Base-by-base conservation (phyloP, 202 grass and related monocot genomes). In the Saccharum hybrid region DNA sequence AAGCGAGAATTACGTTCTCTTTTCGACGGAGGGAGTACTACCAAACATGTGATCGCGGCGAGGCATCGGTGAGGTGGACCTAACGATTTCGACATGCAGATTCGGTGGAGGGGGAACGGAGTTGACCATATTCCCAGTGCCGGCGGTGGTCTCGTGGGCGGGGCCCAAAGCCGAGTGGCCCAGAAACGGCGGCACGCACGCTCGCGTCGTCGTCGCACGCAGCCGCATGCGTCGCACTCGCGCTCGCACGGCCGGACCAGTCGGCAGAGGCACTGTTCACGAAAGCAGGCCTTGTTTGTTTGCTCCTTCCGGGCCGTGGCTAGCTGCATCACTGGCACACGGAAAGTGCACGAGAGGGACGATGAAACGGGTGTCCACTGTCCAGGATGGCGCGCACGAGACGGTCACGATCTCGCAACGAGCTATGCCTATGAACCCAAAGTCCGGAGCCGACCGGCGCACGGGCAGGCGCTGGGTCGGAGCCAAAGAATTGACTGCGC, bases 1-100 rank as follows among this genome's bases (percentile, higher is more conserved):
- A 28, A 28, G 26, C 26, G 26, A 28, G 26, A 28, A 28, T 28
- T n/a, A n/a, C n/a, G n/a, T 28, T 1, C 1, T 1, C 1, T 28
- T 28, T 28, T 1, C 1, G n/a, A 28, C 26, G 26, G 26, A 28
- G 26, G 26, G 26, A 28, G 26, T 28, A 28, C 52, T 67, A 61
- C 51, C 66, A 61, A 71, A 63, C 51, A 70, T 45, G 65, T 71
- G 82, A 46, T 70, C 13, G 49, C 21, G 40, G 19, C 30, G 54
- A 34, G 63, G 38, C 63, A 60, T 51, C 64, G 23, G 76, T 45
- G 38, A 70, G 63, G 63, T 77, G 73, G 37, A 77, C 73, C 82
- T 77, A 77, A 62, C 74, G 54, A 84, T 77, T 61, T 74, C 38
- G 64, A 77, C 64, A 70, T 77, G 73, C 68, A 33, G 38, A 72